These are phyloP conservation scores for Pythium plurisporium DNA, from an alignment of 352 stramenopile species.

Conservation along the genomic window DNA sequence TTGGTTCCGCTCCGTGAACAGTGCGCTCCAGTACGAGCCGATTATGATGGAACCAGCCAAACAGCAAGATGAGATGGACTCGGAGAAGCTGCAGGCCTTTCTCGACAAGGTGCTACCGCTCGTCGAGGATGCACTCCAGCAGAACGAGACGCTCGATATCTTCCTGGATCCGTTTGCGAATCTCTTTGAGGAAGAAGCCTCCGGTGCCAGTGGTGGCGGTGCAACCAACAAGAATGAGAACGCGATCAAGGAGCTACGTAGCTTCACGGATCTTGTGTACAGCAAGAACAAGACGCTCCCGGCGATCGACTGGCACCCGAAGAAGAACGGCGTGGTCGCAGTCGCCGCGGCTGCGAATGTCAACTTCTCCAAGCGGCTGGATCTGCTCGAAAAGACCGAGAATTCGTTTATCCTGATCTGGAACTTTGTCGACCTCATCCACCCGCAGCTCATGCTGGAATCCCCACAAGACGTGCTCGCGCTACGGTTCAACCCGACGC, in stretches of 20 bases:
- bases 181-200: constrained; percentile 62
- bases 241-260: constrained; percentile 87
- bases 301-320: constrained; percentile 90
- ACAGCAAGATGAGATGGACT: constrained; percentile 58
- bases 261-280: constrained; percentile 93
- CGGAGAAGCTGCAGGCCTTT: constrained; percentile 63
- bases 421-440: constrained; percentile 94
- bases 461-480: constrained; percentile 86
- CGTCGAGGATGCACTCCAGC: constrained; percentile 72
- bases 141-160: constrained; percentile 85
- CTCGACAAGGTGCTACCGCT: constrained; percentile 55
- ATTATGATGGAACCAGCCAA: constrained; percentile 42
- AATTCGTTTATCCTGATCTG: constrained; percentile 91
- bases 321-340: constrained; percentile 83
- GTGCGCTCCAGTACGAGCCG: constrained; percentile 73
- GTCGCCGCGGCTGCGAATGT: constrained; percentile 85
- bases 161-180: constrained; percentile 77
- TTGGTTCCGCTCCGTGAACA: constrained; percentile 84
- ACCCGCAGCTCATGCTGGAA: constrained; percentile 91
- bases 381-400: constrained; percentile 69
- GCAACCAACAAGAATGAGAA: constrained; percentile 81
- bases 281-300: constrained; percentile 90
- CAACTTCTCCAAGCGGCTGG: constrained; percentile 79
- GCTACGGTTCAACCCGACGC: constrained; percentile 87
- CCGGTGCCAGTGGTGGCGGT: constrained; percentile 16